Conservation (phyloP, 208 protist species). For the Trypanosoma theileri region DNA sequence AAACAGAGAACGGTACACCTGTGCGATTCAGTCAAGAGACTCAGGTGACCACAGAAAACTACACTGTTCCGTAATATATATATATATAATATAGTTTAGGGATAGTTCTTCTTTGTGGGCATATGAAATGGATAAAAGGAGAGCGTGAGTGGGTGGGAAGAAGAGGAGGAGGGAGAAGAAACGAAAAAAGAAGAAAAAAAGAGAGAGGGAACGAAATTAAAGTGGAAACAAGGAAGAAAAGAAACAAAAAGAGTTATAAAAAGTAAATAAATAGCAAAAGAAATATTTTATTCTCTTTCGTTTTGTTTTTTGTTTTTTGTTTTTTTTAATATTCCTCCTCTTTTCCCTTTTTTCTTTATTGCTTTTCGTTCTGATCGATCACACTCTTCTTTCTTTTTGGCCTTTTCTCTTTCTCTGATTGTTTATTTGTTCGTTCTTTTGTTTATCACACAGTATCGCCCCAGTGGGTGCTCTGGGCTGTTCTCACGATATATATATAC, state of each 20-base stretch:
- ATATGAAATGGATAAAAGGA: slow-evolving; percentile 12
- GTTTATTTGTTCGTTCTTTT: slow-evolving; percentile 23
- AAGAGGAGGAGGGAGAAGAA: slow-evolving; percentile 1
- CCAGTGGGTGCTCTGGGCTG: no score
- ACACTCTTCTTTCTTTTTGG: slow-evolving; percentile 24
- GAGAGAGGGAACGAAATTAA: background rate
- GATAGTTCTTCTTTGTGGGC: slow-evolving; percentile 4
- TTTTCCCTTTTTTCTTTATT: slow-evolving; percentile 9
- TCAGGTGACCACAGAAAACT: slow-evolving; percentile 47
- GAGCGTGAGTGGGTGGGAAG: background rate
- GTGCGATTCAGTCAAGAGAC: slow-evolving; percentile 67
- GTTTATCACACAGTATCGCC: background rate
- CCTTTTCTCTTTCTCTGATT: no score
- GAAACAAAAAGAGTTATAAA: slow-evolving; percentile 20
- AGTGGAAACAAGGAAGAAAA: background rate
- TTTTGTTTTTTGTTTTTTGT: slow-evolving; percentile 5
- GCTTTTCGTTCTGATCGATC: slow-evolving; percentile 16
- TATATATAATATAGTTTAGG: background rate
- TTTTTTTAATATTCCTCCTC: slow-evolving; percentile 16
- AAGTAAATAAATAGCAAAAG: background rate
- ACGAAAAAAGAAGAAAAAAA: background rate
- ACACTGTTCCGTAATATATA: slow-evolving; percentile 46
- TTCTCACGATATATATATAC: no score
- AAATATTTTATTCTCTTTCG: slow-evolving; percentile 8
- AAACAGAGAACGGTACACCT: slow-evolving; percentile 48